Conservation (phyloP, 73 alveolate genomes). For the Tetrahymena thermophila region DNA sequence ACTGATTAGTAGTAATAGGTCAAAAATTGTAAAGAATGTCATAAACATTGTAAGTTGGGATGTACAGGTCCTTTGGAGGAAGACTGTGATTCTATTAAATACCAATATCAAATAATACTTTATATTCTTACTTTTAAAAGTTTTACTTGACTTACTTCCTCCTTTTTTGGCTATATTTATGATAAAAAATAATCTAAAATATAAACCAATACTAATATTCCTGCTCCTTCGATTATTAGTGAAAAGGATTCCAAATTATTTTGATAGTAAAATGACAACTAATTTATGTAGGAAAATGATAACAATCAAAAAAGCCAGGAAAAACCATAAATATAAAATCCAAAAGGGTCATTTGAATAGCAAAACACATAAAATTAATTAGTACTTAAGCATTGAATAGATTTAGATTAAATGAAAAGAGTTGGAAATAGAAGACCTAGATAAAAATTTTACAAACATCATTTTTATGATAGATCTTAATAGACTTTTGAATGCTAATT, state of each 20-base stretch:
- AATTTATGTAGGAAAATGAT: not conserved
- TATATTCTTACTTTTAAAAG: not conserved
- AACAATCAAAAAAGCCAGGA: not conserved
- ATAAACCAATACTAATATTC: too few relatives aligned
- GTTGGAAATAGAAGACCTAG: not conserved
- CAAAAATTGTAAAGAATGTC: not conserved
- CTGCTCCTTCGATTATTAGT: too few relatives aligned
- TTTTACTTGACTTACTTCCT: not conserved
- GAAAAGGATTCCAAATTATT: not conserved
- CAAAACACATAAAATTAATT: not conserved
- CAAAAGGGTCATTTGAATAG: too few relatives aligned
- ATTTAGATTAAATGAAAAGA: not conserved
- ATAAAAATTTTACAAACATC: not conserved
- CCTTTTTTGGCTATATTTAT: not conserved
- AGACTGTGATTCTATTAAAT: not conserved
- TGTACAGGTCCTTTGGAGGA: not conserved
- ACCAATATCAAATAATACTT: not conserved
- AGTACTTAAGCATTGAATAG: not conserved
- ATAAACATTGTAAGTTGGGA: not conserved
- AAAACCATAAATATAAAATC: not conserved
- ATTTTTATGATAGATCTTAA: not conserved
- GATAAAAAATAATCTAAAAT: not conserved
- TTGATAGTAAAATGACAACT: not conserved
- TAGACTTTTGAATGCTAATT: not conserved
- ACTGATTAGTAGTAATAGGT: not conserved